These are phyloP conservation scores for Fusarium neocosmosporiellum DNA, from an alignment of 2,329 filamentous ascomycete species.

Conservation along the genomic window DNA sequence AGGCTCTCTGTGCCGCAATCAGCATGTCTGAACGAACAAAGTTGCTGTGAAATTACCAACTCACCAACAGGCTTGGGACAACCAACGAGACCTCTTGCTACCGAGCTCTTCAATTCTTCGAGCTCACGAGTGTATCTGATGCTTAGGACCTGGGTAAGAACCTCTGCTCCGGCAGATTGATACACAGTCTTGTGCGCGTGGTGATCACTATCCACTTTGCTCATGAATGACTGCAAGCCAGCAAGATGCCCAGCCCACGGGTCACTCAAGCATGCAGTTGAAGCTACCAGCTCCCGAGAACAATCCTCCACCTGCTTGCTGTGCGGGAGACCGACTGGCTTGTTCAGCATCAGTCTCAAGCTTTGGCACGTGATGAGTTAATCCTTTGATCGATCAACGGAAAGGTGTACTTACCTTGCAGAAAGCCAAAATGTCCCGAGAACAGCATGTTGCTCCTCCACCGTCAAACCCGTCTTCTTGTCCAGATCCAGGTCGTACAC, in stretches of 20 bases:
- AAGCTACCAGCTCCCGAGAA: not conserved
- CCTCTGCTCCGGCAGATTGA: not conserved
- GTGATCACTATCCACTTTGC: not conserved
- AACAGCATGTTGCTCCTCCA: not conserved
- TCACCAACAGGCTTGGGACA: not conserved
- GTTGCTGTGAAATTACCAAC: not conserved
- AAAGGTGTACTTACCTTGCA: not conserved
- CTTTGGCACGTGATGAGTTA: not conserved
- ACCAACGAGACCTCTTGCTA: not conserved
- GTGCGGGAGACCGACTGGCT: not conserved
- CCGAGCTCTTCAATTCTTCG: not conserved
- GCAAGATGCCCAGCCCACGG: not conserved
- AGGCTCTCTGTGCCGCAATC: not conserved
- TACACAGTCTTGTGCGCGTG: not conserved
- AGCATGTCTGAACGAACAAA: not conserved
- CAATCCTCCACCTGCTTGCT: not conserved
- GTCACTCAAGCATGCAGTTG: not conserved
- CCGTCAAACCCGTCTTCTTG: not conserved
- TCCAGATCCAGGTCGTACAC: not conserved
- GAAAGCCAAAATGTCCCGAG: constrained; percentile 2
- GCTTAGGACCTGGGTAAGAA: not conserved
- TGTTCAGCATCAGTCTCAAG: not conserved
- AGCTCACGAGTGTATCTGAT: not conserved
- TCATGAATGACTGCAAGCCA: not conserved
- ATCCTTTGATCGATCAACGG: not conserved